Percentiles rank a stretch among this genome's conserved stretches.
These are phyloP conservation scores for Penicillium ucsense DNA, from an alignment of 495 filamentous ascomycete genomes.

Conservation along the genomic window DNA sequence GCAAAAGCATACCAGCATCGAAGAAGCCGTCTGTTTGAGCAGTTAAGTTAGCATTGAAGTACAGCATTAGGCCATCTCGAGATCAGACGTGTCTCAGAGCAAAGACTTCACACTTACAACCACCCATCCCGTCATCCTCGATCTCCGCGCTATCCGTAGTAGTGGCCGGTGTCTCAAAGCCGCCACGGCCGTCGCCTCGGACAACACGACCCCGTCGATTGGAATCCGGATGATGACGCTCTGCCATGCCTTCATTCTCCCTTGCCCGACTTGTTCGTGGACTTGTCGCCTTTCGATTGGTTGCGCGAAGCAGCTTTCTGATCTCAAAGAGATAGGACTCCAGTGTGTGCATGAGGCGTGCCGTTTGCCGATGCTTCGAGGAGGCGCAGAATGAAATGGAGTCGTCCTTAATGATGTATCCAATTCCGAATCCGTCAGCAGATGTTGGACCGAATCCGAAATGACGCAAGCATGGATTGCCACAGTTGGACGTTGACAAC, in stretches of 20 bases:
- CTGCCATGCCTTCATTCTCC: constrained; percentile 52
- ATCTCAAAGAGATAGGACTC: constrained; percentile 88
- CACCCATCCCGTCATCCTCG: constrained; percentile 84
- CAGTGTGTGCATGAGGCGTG: constrained; percentile 77
- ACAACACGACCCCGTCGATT: constrained; percentile 37
- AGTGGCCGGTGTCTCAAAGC: constrained; percentile 43
- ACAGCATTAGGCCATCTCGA: neutral
- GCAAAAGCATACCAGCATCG: constrained; percentile 85
- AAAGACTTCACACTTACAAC: constrained; percentile 56
- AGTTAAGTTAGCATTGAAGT: neutral
- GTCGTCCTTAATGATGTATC: constrained; percentile 98
- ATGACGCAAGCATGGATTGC: constrained; percentile 90
- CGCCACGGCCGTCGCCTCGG: constrained; percentile 32
- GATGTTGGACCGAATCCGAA: constrained; percentile 96
- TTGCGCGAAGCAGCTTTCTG: constrained; percentile 65
- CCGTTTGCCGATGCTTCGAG: constrained; percentile 87
- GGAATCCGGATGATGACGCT: constrained; percentile 30
- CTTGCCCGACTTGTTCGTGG: constrained; percentile 51
- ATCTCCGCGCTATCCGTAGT: constrained; percentile 55
- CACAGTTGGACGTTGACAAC: constrained; percentile 95
- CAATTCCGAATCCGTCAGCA: constrained; percentile 92
- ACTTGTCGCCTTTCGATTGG: constrained; percentile 45
- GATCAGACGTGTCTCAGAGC: neutral
- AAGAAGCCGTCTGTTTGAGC: constrained; percentile 78
- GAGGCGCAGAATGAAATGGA: constrained; percentile 83